Evolutionary conservation across 768 basidiomycete genomes (phyloP).

Genomic region (Lanmaoa pseudosensibilis): DNA sequence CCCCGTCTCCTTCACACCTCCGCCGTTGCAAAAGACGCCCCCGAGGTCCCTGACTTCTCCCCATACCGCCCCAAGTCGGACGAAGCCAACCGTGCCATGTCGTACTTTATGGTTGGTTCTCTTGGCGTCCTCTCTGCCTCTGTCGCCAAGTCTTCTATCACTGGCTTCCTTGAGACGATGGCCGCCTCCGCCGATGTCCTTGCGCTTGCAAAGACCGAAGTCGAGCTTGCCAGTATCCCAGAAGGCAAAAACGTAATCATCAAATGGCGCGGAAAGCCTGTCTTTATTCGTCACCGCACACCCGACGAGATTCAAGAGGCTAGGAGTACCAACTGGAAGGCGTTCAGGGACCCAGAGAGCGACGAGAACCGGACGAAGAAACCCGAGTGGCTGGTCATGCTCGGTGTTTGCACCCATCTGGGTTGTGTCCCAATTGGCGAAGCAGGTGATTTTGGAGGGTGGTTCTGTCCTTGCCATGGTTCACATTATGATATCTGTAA

Average conservation of each 20-base stretch:
- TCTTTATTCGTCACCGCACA: slow-evolving; percentile 98
- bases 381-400: slow-evolving; percentile 95
- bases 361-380: slow-evolving; percentile 89
- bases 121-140: slow-evolving; percentile 93
- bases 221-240: slow-evolving; percentile 85
- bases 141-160: slow-evolving; percentile 88
- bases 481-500: slow-evolving; percentile 96
- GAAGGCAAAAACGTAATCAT: slow-evolving; percentile 97
- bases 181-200: slow-evolving; percentile 96
- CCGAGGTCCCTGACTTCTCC: slow-evolving; percentile 87
- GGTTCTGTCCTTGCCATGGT: slow-evolving; percentile 99
- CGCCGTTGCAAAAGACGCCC: slow-evolving; percentile 61
- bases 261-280: slow-evolving; percentile 99
- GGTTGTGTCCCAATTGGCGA: slow-evolving; percentile 99
- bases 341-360: slow-evolving; percentile 85
- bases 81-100: slow-evolving; percentile 68
- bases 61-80: slow-evolving; percentile 73
- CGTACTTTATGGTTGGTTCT: slow-evolving; percentile 89
- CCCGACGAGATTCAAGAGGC: slow-evolving; percentile 91
- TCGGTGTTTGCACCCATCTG: slow-evolving; percentile 94
- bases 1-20: slow-evolving; percentile 81
- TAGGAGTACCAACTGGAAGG: slow-evolving; percentile 78
- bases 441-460: slow-evolving; percentile 96
- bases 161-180: slow-evolving; percentile 95
- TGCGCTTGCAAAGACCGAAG: slow-evolving; percentile 96